Percentiles rank a stretch among this genome's conserved stretches.
phyloP scores from a whole-genome alignment of 208 protist genomes.

The Endotrypanum monterogeii region DNA sequence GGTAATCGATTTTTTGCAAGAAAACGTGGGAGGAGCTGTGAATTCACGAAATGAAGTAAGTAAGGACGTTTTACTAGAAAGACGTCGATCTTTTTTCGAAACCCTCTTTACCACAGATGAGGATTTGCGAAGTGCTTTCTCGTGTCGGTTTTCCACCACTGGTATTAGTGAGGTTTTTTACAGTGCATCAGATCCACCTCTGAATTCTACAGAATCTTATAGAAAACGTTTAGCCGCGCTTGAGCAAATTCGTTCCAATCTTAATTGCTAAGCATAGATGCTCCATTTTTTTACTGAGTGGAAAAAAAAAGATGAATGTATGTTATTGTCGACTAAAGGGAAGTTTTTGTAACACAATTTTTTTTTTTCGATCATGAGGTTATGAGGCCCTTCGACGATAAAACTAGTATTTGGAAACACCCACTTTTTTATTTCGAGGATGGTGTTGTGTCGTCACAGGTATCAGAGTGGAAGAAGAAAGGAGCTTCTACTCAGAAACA shows the following conservation, averaged over 20 bases:
- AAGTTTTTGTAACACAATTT: not conserved
- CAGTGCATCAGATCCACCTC: not conserved
- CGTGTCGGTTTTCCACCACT: constrained; percentile 26
- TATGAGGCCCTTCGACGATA: not conserved
- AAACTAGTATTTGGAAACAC: not conserved
- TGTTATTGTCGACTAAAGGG: not conserved
- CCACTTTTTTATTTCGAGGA: not conserved
- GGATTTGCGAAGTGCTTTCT: constrained; percentile 11
- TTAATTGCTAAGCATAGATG: constrained; percentile 17
- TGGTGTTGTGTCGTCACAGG: not conserved
- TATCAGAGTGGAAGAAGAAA: not conserved
- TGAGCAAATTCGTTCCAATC: constrained; percentile 11
- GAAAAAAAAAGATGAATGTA: not conserved
- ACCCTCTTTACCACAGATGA: constrained; percentile 28
- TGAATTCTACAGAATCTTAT: constrained; percentile 3
- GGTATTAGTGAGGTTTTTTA: constrained; percentile 7
- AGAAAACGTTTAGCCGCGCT: constrained; percentile 13
- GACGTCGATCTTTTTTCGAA: constrained; percentile 27
- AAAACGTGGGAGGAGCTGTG: constrained; percentile 18
- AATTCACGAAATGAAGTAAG: not conserved
- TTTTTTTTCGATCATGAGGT: not conserved
- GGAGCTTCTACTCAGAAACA: too few relatives aligned
- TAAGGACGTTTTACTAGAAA: constrained; percentile 8
- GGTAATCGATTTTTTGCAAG: constrained; percentile 17
- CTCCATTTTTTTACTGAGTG: not conserved